Evolutionary conservation across 129 eudicot species (phyloP), one percentile per base, ranked within the genome.

Genomic region (Helianthus tuberosus): DNA sequence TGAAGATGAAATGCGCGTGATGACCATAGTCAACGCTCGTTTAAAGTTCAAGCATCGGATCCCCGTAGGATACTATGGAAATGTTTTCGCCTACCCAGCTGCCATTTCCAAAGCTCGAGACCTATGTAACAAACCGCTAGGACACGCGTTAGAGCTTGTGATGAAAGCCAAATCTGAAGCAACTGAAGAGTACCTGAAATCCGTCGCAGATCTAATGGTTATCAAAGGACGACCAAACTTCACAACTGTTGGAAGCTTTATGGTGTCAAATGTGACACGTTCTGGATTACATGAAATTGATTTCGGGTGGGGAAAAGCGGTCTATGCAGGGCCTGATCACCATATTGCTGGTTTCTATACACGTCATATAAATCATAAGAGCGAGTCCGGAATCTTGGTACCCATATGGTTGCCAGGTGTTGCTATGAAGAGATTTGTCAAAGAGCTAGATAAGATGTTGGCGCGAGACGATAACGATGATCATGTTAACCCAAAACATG

Each of bases 271-370:
- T 17, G 38, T 62, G 6, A 71, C 80, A 9, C 80, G 79, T 27
- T 23, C 68, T 16, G 75, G 83, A 9, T 63, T 77, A 9, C 60
- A 36, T 7, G 83, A 78, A 4, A 27, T 71, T 8, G 86, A 85
- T 81, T 85, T 85, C 1, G 89, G 89, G 54, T 85, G 89, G 89
- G 89, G 89, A 6, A 77, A 81, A 16, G 73, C 89, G 6, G 60
- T 44, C 5, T 85, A 68, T 20, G 73, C 79, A 6, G 86, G 84
- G 5, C 79, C 79, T 0, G 83, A 61, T 13, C 7, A 41, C 5
- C 82, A 73, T 1, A 69, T 68, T 6, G 36, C 15, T 14, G 77
- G 77, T 44, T 60, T 52, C 68, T 80, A 66, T 32, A 61, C 77
- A 6, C 53, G 70, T 8, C 72, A 60, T 16, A 53, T 17, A 69